Evolutionary conservation across 1,284 basidiomycete genomes (phyloP).

Genomic region (Termitomyces sp.): DNA sequence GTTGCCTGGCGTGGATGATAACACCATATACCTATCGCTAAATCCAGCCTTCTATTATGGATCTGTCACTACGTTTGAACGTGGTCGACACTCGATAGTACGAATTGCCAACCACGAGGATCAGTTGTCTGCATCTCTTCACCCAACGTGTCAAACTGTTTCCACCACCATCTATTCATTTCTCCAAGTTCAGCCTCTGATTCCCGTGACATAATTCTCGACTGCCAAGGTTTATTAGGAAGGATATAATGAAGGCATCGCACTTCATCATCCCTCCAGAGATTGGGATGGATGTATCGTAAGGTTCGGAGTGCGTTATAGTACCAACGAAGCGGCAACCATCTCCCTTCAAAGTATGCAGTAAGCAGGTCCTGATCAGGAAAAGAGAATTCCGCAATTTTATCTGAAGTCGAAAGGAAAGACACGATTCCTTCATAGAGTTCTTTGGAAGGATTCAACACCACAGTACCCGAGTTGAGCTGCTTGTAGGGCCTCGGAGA

Average conservation of each 20-base stretch:
- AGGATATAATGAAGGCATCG: constrained; percentile 74
- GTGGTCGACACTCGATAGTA: constrained; percentile 44
- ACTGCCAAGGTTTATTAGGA: constrained; percentile 72
- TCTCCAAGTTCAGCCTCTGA: constrained; percentile 37
- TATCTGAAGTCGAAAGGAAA: constrained; percentile 65
- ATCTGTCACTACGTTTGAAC: constrained; percentile 1
- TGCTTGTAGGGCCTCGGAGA: constrained; percentile 72
- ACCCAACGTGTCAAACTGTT: constrained; percentile 49
- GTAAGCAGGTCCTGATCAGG: constrained; percentile 93
- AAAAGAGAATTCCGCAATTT: constrained; percentile 72
- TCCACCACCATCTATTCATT: constrained; percentile 76
- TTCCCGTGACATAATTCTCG: constrained; percentile 30
- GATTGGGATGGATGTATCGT: constrained; percentile 55
- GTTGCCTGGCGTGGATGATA: constrained; percentile 75
- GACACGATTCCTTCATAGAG: constrained; percentile 49
- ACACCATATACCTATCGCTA: neutral
- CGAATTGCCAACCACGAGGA: constrained; percentile 45
- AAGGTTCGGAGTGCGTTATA: constrained; percentile 88
- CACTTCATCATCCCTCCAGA: constrained; percentile 79
- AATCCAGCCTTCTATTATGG: neutral
- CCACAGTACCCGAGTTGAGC: constrained; percentile 87
- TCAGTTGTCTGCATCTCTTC: constrained; percentile 42
- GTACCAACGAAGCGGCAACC: constrained; percentile 72
- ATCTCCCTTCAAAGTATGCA: constrained; percentile 71
- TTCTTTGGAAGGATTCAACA: constrained; percentile 71